Base-by-base conservation (phyloP, 2,329 filamentous ascomycete genomes). In the Alternaria hordeiaustralica region DNA sequence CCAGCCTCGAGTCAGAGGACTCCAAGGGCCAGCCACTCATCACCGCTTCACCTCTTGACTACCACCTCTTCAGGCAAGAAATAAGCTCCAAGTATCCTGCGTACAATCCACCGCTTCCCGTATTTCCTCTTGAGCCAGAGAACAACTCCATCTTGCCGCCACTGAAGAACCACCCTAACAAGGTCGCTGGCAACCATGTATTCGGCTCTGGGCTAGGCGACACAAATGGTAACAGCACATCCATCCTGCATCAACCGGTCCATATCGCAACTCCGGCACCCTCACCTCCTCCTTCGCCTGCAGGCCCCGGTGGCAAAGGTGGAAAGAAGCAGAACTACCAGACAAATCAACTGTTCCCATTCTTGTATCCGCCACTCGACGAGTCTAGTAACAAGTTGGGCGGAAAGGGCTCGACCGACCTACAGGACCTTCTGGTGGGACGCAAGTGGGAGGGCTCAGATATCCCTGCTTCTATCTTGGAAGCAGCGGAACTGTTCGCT, bases 281-380 rank as follows among this genome's bases (percentile, higher is more conserved):
- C 2, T 99, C 96, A 0, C 96, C 96, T 23, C 96, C 96, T 0
- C 96, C 96, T 1, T 97, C 95, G 1, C 96, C 96, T 10, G 90
- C 91, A 33, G 94, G 88, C 1, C 87, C 88, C 4, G 88, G 94
- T 25, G 94, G 94, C 0, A 99, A 98, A 79, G 93, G 92, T 56
- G 94, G 92, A 1, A 99, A 99, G 84, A 99, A 99, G 78, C 96
- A 99, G 75, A 99, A 98, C 71, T 99, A 99, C 74, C 96, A 99
- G 79, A 99, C 96, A 0, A 99, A 99, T 75, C 96, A 99, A 73
- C 96, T 97, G 76, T 98, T 99, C 69, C 96, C 96, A 0, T 98
- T 99, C 76, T 89, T 99, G 82, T 99, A 99, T 71, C 96, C 96
- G 2, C 96, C 96, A 1, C 84, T 97, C 18, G 95, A 97, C 79